Conservation (phyloP, 1,284 basidiomycete species). For the Mycena citricolor region DNA sequence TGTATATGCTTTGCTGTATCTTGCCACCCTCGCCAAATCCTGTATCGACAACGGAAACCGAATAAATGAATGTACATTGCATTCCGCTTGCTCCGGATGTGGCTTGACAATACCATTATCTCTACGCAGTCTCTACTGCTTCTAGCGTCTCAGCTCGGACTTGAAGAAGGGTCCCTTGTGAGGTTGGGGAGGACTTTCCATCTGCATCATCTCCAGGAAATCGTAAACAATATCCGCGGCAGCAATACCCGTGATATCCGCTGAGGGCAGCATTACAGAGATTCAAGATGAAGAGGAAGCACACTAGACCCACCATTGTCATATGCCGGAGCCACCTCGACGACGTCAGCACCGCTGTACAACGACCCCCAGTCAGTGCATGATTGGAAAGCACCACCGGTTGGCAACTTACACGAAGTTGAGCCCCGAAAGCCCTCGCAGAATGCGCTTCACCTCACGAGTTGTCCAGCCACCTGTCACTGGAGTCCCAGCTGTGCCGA, state of each 20-base stretch:
- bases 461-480: slow-evolving; percentile 61
- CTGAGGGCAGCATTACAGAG: slow-evolving; percentile 38
- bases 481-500: slow-evolving; percentile 48
- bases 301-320: slow-evolving; percentile 18
- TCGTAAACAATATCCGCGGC: slow-evolving; percentile 66
- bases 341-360: slow-evolving; percentile 48
- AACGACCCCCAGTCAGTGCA: neutral
- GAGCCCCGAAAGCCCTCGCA: slow-evolving; percentile 52
- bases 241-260: slow-evolving; percentile 59
- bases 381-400: neutral
- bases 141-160: slow-evolving; percentile 12
- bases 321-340: slow-evolving; percentile 48
- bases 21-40: too few species aligned
- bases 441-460: slow-evolving; percentile 53
- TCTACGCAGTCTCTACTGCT: too few species aligned
- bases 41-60: too few species aligned
- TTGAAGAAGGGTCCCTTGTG: slow-evolving; percentile 23
- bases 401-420: slow-evolving; percentile 40
- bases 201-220: slow-evolving; percentile 54
- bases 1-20: too few species aligned
- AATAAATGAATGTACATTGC: too few species aligned
- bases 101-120: too few species aligned
- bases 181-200: slow-evolving; percentile 28
- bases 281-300: slow-evolving; percentile 24
- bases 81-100: too few species aligned